phyloP scores from a whole-genome alignment of 2,329 filamentous ascomycete species.

The Fusarium longipes region DNA sequence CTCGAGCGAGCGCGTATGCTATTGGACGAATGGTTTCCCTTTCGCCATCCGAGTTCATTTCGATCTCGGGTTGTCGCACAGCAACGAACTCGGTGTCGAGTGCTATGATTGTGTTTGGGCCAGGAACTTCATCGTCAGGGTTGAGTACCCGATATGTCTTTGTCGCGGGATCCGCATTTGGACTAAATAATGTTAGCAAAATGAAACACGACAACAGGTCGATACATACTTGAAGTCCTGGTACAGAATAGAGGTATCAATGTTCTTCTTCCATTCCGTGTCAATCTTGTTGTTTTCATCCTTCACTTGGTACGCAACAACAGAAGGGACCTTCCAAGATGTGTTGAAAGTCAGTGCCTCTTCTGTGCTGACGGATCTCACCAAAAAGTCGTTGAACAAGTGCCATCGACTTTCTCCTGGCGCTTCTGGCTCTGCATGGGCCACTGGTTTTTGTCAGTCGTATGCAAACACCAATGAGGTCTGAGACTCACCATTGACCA shows the following conservation, averaged over 20 bases:
- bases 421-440: slow-evolving; percentile 70
- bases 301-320: slow-evolving; percentile 88
- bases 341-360: slow-evolving; percentile 92
- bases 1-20: slow-evolving; percentile 90
- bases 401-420: slow-evolving; percentile 83
- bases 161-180: slow-evolving; percentile 52
- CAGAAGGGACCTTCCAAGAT: slow-evolving; percentile 91
- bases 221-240: slow-evolving; percentile 68
- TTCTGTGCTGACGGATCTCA: slow-evolving; percentile 79
- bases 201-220: not conserved
- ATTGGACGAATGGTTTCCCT: slow-evolving; percentile 90
- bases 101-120: slow-evolving; percentile 80
- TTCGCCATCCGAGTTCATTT: slow-evolving; percentile 94
- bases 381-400: slow-evolving; percentile 96
- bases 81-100: slow-evolving; percentile 97
- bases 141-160: slow-evolving; percentile 72
- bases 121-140: slow-evolving; percentile 71
- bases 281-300: slow-evolving; percentile 84
- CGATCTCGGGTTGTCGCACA: slow-evolving; percentile 91
- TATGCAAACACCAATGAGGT: not conserved
- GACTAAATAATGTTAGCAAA: slow-evolving; percentile 49
- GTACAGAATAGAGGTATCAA: slow-evolving; percentile 89
- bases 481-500: slow-evolving; percentile 77
- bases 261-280: slow-evolving; percentile 82
- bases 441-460: slow-evolving; percentile 61